Evolutionary conservation across 805 yeast genomes (phyloP), one percentile per base, ranked within the genome.

Genomic region (Naumovozyma baii): DNA sequence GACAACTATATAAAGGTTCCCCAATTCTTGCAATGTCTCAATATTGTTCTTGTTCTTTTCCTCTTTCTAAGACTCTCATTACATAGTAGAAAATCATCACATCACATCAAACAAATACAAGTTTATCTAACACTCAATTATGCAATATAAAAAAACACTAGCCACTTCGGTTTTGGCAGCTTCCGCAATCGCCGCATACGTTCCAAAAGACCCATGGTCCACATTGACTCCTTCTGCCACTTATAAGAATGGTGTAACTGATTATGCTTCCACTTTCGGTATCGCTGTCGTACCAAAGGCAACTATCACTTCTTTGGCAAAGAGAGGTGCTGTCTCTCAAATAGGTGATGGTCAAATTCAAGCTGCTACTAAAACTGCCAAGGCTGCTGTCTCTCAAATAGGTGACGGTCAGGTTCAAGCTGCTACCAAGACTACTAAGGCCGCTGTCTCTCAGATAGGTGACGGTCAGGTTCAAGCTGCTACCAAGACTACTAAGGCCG

Each of bases 181-280:
- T n/a, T 43, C 68, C 14, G 68, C 78, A 26, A 39, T 69, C 38
- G 80, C 82, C 38, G 84, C 84, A 42, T 73, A 73, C 50, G 74
- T 76, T 49, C 83, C 82, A 46, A 61, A 77, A 39, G 80, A 74
- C 44, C 77, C 80, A 51, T 81, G 83, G 83, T 62, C 81, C 39
- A 77, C 85, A 38, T 68, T 81, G 61, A 80, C 87, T 33, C 87
- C 90, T 49, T 41, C 62, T 33, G 73, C 72, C 32, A 59, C 74
- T 31, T 70, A 69, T 47, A 49, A 75, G 15, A 75, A 76, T 52
- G 80, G 77, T 45, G 47, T 70, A 37, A 74, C 83, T 37, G 77
- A 76, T 50, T 73, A 74, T 67, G 45, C 72, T 31, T 60, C 65
- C 37, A 59, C 70, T 34, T 80, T 80, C 54, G 88, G 87, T 64